Evolutionary conservation across 2,329 filamentous ascomycete species (phyloP).

Genomic region (Exophiala mesophila): DNA sequence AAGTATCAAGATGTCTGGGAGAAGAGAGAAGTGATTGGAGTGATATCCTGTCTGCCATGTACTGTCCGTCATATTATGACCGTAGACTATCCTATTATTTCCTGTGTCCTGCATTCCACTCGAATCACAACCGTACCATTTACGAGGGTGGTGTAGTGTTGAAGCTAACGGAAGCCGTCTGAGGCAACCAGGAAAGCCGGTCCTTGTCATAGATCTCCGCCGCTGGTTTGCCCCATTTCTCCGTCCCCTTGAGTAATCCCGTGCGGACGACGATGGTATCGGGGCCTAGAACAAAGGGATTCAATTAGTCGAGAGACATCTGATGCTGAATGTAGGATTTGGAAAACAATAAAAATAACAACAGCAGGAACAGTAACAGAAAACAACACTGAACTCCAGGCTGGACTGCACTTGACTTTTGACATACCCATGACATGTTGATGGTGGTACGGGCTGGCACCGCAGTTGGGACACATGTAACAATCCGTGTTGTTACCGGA

Average conservation of each 20-base stretch:
- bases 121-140: slow-evolving; percentile 1
- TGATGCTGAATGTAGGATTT: neutral
- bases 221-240: slow-evolving; percentile 43
- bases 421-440: slow-evolving; percentile 44
- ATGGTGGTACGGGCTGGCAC: slow-evolving; percentile 52
- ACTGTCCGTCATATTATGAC: too few relatives aligned
- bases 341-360: too few relatives aligned
- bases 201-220: slow-evolving; percentile 55
- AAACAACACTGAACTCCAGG: too few relatives aligned
- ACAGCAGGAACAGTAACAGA: too few relatives aligned
- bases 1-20: too few relatives aligned
- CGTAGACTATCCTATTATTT: too few relatives aligned
- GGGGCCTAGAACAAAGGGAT: slow-evolving; percentile 23
- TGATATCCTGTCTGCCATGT: too few relatives aligned
- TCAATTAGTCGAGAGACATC: too few relatives aligned
- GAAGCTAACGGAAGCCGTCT: slow-evolving; percentile 24
- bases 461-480: slow-evolving; percentile 56
- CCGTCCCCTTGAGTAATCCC: slow-evolving; percentile 43
- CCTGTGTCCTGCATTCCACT: too few relatives aligned
- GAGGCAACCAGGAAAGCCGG: slow-evolving; percentile 47
- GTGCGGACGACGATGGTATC: slow-evolving; percentile 52
- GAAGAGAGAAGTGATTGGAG: too few relatives aligned
- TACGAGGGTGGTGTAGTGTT: slow-evolving; percentile 16
- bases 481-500: slow-evolving; percentile 53
- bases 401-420: too few relatives aligned